A percentile compares a stretch with the other conserved stretches of the same genome.
Conservation (phyloP, 2,329 filamentous ascomycete species). For the Penicillium freii region DNA sequence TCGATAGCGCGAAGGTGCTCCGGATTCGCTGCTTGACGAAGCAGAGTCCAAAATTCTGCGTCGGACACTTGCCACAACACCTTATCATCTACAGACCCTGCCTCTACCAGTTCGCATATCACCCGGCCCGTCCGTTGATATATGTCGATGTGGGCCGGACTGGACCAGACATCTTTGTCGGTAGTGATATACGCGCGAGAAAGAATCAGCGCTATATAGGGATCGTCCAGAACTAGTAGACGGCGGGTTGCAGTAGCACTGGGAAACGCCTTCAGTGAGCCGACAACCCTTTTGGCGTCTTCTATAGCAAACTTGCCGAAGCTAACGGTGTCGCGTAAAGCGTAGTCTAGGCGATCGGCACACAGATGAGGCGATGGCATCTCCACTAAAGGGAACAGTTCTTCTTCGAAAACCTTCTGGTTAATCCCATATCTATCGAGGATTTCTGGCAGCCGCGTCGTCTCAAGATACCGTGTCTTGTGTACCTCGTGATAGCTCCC, state of each 20-base stretch:
- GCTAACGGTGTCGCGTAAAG: constrained; percentile 37
- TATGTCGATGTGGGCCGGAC: constrained; percentile 37
- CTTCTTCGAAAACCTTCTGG: constrained; percentile 36
- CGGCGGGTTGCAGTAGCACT: constrained; percentile 23
- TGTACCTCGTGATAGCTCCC: constrained; percentile 44
- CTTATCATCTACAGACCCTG: constrained; percentile 28
- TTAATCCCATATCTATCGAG: constrained; percentile 34
- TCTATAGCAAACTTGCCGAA: constrained; percentile 33
- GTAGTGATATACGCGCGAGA: constrained; percentile 35
- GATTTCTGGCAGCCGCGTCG: constrained; percentile 35
- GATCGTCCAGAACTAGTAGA: constrained; percentile 34
- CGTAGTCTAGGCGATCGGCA: constrained; percentile 44
- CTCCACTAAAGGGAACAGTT: constrained; percentile 42
- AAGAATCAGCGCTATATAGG: constrained; percentile 31
- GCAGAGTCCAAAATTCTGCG: constrained; percentile 36
- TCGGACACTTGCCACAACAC: constrained; percentile 38
- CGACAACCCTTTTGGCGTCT: constrained; percentile 30
- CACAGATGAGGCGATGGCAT: constrained; percentile 40
- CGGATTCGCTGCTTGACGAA: constrained; percentile 24
- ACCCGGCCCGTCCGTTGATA: constrained; percentile 35
- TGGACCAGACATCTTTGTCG: constrained; percentile 42
- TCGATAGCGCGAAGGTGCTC: constrained; percentile 11
- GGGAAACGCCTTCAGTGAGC: constrained; percentile 32
- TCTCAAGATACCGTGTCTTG: constrained; percentile 38
- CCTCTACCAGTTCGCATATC: constrained; percentile 30